These are phyloP conservation scores for Amesomyces nigricolor DNA, from an alignment of 2,329 filamentous ascomycete species.

Conservation along the genomic window DNA sequence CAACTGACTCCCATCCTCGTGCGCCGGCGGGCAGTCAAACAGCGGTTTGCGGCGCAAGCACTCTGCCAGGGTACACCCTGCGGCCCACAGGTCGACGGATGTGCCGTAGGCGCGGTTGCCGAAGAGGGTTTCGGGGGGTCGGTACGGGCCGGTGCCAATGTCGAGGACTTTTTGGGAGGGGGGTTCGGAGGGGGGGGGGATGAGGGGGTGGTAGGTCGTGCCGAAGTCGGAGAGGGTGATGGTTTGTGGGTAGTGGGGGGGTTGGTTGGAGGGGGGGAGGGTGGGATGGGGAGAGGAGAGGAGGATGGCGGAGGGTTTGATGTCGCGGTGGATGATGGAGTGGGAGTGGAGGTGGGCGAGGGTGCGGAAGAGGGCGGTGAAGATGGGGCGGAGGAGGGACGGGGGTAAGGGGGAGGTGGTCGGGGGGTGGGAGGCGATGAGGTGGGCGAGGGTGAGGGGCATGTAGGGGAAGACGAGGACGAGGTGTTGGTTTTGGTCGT, in stretches of 20 bases:
- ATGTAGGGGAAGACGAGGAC: conserved; percentile 83
- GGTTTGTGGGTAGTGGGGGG: background rate
- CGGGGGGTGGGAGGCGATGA: conserved; percentile 50
- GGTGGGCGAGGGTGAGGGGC: conserved; percentile 62
- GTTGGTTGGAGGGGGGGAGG: conserved; percentile 35
- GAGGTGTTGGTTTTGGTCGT: conserved; percentile 63
- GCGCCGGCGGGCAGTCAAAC: conserved; percentile 68
- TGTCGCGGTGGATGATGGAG: conserved; percentile 83
- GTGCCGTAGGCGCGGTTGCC: conserved; percentile 68
- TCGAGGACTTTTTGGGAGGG: conserved; percentile 73
- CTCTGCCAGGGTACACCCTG: conserved; percentile 80
- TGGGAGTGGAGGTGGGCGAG: conserved; percentile 65
- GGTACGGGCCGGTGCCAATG: conserved; percentile 87
- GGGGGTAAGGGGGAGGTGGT: conserved; percentile 29
- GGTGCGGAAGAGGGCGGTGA: conserved; percentile 62
- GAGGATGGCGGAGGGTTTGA: conserved; percentile 89
- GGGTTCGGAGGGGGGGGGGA: conserved; percentile 57
- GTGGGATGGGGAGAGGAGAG: conserved; percentile 52
- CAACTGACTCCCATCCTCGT: conserved; percentile 84
- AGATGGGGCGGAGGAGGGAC: conserved; percentile 42
- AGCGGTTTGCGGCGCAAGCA: conserved; percentile 56
- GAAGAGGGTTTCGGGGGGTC: conserved; percentile 85
- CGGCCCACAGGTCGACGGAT: conserved; percentile 81
- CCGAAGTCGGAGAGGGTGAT: conserved; percentile 81
- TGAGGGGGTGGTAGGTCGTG: conserved; percentile 70